Percentiles rank a stretch among this genome's conserved stretches.
Evolutionary conservation across 176 grass and related monocot species (phyloP).

Genomic region (Hyparrhenia diplandra): DNA sequence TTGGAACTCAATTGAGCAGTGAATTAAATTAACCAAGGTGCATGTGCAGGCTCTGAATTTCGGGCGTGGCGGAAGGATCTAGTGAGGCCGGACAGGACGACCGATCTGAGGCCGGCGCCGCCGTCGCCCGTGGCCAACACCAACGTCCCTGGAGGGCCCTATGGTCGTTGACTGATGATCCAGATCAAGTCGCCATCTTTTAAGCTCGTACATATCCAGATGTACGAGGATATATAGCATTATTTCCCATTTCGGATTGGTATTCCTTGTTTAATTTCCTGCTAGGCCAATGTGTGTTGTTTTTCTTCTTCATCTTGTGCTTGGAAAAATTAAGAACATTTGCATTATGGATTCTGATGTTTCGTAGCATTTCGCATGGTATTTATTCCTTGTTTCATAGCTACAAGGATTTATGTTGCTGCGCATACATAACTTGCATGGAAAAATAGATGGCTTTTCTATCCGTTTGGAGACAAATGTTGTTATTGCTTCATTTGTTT

Average conservation of each 20-base stretch:
- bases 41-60: not conserved
- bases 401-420: not conserved
- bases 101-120: not conserved
- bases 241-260: too few species aligned
- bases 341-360: not conserved
- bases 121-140: slow-evolving; percentile 5
- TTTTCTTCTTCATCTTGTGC: not conserved
- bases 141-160: slow-evolving; percentile 12
- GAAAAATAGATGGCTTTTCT: too few species aligned
- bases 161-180: too few species aligned
- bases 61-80: not conserved
- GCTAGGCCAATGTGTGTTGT: not conserved
- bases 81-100: not conserved
- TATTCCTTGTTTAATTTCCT: too few species aligned
- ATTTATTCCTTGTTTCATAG: not conserved
- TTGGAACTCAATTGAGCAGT: not conserved
- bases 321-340: not conserved
- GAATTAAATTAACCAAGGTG: not conserved
- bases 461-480: too few species aligned
- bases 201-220: not conserved
- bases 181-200: not conserved
- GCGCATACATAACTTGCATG: too few species aligned
- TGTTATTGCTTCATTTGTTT: too few species aligned
- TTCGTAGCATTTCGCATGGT: not conserved
- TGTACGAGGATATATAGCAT: too few species aligned